A percentile compares a stretch with the other conserved stretches of the same genome.
Conservation (phyloP, 2,329 filamentous ascomycete genomes). For the Fusarium setosum region DNA sequence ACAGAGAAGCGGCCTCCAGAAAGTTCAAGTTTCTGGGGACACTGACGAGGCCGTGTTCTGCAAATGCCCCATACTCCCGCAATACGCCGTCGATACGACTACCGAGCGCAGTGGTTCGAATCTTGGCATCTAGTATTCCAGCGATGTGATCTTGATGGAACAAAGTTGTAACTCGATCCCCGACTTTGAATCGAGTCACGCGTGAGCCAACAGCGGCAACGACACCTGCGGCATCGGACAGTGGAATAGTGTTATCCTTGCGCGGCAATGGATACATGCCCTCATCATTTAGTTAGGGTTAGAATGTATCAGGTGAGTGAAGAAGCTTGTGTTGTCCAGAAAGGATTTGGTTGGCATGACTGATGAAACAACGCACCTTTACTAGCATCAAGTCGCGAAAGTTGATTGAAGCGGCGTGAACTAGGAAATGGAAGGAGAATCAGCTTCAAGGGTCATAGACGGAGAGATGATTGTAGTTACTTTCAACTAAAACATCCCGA, state of each 20-base stretch:
- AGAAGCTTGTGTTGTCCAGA: no score
- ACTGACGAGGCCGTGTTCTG: not conserved
- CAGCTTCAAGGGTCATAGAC: not conserved
- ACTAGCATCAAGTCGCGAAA: not conserved
- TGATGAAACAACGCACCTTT: not conserved
- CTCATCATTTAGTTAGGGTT: not conserved
- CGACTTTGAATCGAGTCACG: not conserved
- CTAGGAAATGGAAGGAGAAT: not conserved
- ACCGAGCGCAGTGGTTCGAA: not conserved
- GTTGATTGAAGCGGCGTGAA: not conserved
- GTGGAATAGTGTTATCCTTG: not conserved
- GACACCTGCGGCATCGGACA: not conserved
- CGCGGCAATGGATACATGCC: not conserved
- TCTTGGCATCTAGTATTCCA: not conserved
- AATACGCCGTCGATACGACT: not conserved
- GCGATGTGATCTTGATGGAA: not conserved
- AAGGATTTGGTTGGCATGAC: no score
- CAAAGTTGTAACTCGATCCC: not conserved
- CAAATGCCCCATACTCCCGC: not conserved
- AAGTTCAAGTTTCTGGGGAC: not conserved
- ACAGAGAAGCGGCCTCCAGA: not conserved
- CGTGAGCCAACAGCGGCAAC: not conserved
- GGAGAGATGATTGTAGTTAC: not conserved
- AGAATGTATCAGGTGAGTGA: no score
- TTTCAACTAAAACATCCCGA: not conserved